Evolutionary conservation across 352 stramenopile species (phyloP).

Genomic region (Stramenopiles sp.): DNA sequence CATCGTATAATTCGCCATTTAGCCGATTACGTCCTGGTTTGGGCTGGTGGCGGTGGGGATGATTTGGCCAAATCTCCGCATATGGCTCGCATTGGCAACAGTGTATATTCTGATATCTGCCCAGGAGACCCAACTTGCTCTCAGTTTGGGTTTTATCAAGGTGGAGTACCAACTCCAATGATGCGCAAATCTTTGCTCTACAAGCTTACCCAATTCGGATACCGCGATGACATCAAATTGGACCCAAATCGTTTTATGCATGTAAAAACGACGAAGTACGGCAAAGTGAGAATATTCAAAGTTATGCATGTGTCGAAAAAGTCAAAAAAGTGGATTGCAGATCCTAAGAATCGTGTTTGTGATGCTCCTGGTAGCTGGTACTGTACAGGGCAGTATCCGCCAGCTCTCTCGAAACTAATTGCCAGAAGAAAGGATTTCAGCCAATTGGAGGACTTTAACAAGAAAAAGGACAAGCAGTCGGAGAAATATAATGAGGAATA

Average conservation of each 20-base stretch:
- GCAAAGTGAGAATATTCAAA: constrained; percentile 45
- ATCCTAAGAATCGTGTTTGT: constrained; percentile 36
- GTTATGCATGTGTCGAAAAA: constrained; percentile 42
- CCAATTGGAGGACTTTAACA: constrained; percentile 56
- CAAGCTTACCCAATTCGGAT: constrained; percentile 32
- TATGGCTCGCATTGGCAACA: constrained; percentile 68
- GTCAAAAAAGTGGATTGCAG: constrained; percentile 35
- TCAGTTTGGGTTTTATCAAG: constrained; percentile 53
- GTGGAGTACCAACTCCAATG: constrained; percentile 37
- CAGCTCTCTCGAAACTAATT: constrained; percentile 37
- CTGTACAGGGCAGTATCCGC: constrained; percentile 47
- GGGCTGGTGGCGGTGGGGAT: constrained; percentile 62
- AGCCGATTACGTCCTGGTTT: constrained; percentile 74
- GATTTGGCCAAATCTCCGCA: constrained; percentile 80
- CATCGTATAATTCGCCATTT: constrained; percentile 64
- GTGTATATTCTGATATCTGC: constrained; percentile 56
- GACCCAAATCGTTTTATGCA: constrained; percentile 27
- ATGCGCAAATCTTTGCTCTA: constrained; percentile 40
- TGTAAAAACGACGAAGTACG: constrained; percentile 38
- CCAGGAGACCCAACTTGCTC: constrained; percentile 57
- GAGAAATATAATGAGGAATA: constrained; percentile 47
- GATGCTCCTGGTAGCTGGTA: constrained; percentile 43
- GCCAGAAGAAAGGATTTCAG: constrained; percentile 44
- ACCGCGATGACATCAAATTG: too few relatives aligned
- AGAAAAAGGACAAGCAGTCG: constrained; percentile 22